Percentiles rank a stretch among this genome's conserved stretches.
These are phyloP conservation scores for Penicillium sp. DNA, from an alignment of 2,329 filamentous ascomycete species.

Conservation along the genomic window DNA sequence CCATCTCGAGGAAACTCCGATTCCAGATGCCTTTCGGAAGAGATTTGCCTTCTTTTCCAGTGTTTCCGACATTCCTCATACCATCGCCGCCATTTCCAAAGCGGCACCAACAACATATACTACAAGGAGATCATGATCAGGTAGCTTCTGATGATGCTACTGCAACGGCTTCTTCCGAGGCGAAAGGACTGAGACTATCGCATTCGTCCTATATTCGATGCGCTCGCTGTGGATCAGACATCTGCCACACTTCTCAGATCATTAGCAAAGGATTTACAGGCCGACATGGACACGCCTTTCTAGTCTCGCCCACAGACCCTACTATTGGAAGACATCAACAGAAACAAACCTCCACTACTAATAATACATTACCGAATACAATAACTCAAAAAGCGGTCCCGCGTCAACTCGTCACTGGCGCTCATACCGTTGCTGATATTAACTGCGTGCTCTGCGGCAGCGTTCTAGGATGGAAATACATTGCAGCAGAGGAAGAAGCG, in stretches of 20 bases:
- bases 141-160: background rate
- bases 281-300: slow-evolving; percentile 61
- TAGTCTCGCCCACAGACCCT: slow-evolving; percentile 43
- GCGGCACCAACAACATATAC: slow-evolving; percentile 15
- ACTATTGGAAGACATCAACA: background rate
- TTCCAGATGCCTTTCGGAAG: slow-evolving; percentile 6
- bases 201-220: slow-evolving; percentile 57
- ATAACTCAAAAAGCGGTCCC: slow-evolving; percentile 54
- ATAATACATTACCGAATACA: slow-evolving; percentile 54
- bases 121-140: background rate
- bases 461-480: slow-evolving; percentile 63
- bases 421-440: slow-evolving; percentile 60
- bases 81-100: slow-evolving; percentile 43
- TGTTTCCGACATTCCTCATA: slow-evolving; percentile 13
- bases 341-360: slow-evolving; percentile 13
- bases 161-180: background rate
- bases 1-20: background rate
- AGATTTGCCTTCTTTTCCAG: background rate
- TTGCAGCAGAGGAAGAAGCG: slow-evolving; percentile 57
- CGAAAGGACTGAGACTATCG: background rate
- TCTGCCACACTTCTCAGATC: slow-evolving; percentile 57
- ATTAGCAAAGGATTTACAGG: slow-evolving; percentile 64
- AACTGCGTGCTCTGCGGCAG: slow-evolving; percentile 54
- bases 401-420: slow-evolving; percentile 59
- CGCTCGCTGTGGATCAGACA: slow-evolving; percentile 55